Conservation (phyloP, 2,329 filamentous ascomycete genomes). For the Septoria petroselini region DNA sequence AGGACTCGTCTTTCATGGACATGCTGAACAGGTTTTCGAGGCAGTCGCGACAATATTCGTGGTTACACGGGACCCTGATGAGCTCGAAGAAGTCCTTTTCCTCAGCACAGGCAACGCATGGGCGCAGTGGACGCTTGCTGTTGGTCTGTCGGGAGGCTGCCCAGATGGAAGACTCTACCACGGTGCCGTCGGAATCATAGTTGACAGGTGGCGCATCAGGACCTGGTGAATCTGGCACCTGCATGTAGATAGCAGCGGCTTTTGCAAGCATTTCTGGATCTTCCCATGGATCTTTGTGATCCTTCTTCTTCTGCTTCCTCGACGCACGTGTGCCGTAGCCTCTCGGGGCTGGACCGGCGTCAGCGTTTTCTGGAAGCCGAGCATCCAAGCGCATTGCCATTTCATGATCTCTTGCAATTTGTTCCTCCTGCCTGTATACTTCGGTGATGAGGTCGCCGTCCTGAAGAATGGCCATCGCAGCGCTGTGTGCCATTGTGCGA, state of each 20-base stretch:
- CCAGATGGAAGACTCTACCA: constrained; percentile 26
- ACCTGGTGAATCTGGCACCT: constrained; percentile 1
- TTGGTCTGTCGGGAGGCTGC: constrained; percentile 19
- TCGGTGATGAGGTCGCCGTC: no score
- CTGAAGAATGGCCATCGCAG: constrained; percentile 25
- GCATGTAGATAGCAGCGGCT: constrained; percentile 27
- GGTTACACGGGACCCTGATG: constrained; percentile 35
- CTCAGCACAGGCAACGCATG: constrained; percentile 35
- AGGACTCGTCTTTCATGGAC: constrained; percentile 49
- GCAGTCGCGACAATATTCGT: constrained; percentile 55
- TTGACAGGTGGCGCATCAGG: no score
- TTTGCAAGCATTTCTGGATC: constrained; percentile 27
- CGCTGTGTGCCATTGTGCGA: constrained; percentile 27
- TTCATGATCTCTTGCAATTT: no score
- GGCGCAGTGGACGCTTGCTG: constrained; percentile 5
- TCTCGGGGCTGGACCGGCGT: no score
- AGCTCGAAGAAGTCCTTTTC: constrained; percentile 33
- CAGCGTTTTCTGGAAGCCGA: no score
- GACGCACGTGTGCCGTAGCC: no score
- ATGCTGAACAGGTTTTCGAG: constrained; percentile 46
- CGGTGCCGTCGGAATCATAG: constrained; percentile 17
- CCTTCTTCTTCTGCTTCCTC: no score
- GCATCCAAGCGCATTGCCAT: no score
- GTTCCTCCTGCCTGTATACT: no score
- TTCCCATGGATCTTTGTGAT: constrained; percentile 18